Conservation (phyloP, 1,284 basidiomycete genomes). For the Gomphus bonarii region DNA sequence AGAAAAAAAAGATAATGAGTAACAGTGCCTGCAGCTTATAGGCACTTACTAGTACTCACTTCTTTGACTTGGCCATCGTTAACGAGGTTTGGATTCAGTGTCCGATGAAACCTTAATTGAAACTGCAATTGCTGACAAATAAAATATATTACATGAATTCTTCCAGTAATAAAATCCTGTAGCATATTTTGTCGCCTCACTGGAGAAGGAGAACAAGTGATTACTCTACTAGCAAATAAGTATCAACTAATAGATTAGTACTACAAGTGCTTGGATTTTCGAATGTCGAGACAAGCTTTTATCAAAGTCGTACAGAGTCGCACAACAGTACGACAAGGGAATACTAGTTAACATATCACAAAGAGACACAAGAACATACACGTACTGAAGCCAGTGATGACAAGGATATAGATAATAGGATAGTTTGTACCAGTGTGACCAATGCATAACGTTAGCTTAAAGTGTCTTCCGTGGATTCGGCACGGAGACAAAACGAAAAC, state of each 20-base stretch:
- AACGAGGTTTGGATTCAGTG: not conserved
- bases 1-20: slow-evolving; percentile 11
- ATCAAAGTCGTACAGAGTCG: not conserved
- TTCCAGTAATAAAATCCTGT: not conserved
- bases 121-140: slow-evolving; percentile 6
- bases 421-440: not conserved
- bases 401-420: not conserved
- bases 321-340: not conserved
- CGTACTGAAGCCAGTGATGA: not conserved
- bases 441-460: not conserved
- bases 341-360: not conserved
- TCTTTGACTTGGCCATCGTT: slow-evolving; percentile 44
- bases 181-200: too few species aligned
- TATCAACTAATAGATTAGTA: not conserved
- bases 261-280: too few species aligned
- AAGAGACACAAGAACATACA: not conserved
- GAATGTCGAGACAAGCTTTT: not conserved
- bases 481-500: not conserved
- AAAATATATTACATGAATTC: too few species aligned
- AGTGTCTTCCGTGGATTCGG: not conserved
- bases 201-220: too few species aligned
- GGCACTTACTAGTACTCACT: slow-evolving; percentile 21
- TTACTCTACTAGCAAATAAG: not conserved
- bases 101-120: slow-evolving; percentile 6
- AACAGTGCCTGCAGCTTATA: slow-evolving; percentile 11